phyloP scores from a whole-genome alignment of 164 flowering plant genomes.

The Tinospora cordifolia region DNA sequence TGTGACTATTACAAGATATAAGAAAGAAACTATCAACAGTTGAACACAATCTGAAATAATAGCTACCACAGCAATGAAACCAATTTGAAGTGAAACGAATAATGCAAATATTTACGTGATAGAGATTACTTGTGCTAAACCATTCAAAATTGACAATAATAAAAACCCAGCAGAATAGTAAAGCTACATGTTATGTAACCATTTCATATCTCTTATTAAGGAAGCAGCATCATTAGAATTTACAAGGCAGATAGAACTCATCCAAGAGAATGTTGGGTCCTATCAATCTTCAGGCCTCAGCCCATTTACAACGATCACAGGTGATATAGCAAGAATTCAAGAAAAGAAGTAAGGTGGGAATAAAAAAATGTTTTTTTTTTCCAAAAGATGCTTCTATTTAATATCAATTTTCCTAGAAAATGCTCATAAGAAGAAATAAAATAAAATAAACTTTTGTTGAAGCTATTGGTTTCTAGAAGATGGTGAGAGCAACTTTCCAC shows the following conservation, averaged over 20 bases:
- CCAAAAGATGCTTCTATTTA: not conserved
- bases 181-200: too few species aligned
- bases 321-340: not conserved
- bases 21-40: not conserved
- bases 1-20: conserved; percentile 21
- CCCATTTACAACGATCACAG: too few species aligned
- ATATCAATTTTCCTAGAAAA: not conserved
- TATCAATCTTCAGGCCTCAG: too few species aligned
- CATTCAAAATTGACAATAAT: too few species aligned
- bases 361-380: not conserved
- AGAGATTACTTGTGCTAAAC: not conserved
- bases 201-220: too few species aligned
- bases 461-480: not conserved
- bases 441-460: not conserved
- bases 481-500: conserved; percentile 28
- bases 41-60: not conserved
- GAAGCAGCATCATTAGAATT: too few species aligned
- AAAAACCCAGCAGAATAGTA: too few species aligned
- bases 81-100: not conserved
- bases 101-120: not conserved
- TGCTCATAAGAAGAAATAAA: not conserved
- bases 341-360: not conserved
- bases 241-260: too few species aligned
- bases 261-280: too few species aligned
- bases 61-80: not conserved